Conservation (phyloP, 2,329 filamentous ascomycete genomes). For the Nothophoma quercina region DNA sequence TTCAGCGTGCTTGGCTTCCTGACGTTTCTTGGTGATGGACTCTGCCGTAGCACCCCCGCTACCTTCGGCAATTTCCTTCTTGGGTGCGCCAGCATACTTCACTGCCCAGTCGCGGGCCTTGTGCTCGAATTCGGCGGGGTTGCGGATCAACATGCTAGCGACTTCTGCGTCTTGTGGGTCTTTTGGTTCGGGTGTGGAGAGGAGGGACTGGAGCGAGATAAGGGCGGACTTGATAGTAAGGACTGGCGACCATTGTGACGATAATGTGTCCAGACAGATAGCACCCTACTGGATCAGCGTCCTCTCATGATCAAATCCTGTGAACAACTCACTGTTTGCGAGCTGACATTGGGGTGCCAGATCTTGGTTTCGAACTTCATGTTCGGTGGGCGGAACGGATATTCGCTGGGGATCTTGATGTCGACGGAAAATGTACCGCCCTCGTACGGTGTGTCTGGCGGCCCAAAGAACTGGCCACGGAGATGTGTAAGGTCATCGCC, state of each 20-base stretch:
- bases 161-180: slow-evolving; percentile 98
- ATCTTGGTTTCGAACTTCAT: slow-evolving; percentile 95
- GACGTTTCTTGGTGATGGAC: slow-evolving; percentile 62
- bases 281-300: slow-evolving; percentile 72
- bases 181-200: slow-evolving; percentile 92
- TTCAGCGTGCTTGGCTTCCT: slow-evolving; percentile 65
- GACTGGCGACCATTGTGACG: slow-evolving; percentile 91
- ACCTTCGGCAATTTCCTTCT: slow-evolving; percentile 60
- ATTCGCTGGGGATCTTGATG: slow-evolving; percentile 85
- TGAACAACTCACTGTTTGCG: slow-evolving; percentile 76
- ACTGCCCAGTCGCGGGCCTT: slow-evolving; percentile 92
- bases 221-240: slow-evolving; percentile 95
- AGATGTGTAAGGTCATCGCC: slow-evolving; percentile 80
- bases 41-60: slow-evolving; percentile 62
- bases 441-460: slow-evolving; percentile 92
- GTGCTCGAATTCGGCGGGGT: slow-evolving; percentile 79
- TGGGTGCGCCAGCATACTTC: slow-evolving; percentile 78
- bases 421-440: slow-evolving; percentile 84
- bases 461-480: slow-evolving; percentile 81
- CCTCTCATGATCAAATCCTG: background rate
- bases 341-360: slow-evolving; percentile 98
- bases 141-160: slow-evolving; percentile 83
- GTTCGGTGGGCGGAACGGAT: slow-evolving; percentile 89
- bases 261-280: slow-evolving; percentile 94
- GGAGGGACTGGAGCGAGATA: slow-evolving; percentile 89